Evolutionary conservation across 345 rosid species (phyloP).

Genomic region (Carallia brachiata): DNA sequence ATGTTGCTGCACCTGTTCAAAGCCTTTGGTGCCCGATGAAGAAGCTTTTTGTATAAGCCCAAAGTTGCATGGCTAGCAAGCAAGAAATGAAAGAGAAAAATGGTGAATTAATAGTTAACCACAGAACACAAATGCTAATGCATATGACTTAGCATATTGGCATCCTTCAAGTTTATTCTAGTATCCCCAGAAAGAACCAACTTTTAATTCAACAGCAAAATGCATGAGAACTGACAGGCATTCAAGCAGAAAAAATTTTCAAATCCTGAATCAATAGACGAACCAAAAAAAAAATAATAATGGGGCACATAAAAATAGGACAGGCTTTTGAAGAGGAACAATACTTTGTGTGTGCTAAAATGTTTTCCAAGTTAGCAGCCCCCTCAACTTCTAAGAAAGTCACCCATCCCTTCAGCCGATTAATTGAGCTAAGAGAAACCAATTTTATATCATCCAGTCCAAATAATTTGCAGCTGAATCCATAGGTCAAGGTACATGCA

Average conservation of each 20-base stretch:
- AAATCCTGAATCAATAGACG: neutral
- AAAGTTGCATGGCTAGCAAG: constrained; percentile 86
- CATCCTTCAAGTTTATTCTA: too few relatives aligned
- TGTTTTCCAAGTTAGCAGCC: neutral
- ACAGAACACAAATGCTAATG: neutral
- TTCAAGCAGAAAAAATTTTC: neutral
- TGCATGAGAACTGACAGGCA: neutral
- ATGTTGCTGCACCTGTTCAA: constrained; percentile 51
- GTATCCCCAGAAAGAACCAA: too few relatives aligned
- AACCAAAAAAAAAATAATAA: too few relatives aligned
- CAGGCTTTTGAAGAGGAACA: neutral
- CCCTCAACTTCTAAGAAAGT: neutral
- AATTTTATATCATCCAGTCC: neutral
- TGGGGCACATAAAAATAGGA: too few relatives aligned
- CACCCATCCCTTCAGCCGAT: neutral
- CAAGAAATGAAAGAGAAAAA: constrained; percentile 9
- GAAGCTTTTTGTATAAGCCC: constrained; percentile 85
- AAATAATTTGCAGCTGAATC: neutral
- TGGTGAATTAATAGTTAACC: constrained; percentile 4
- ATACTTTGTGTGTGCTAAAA: neutral
- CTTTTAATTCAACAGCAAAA: neutral
- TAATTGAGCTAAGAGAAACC: neutral
- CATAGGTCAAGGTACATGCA: neutral
- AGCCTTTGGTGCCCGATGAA: constrained; percentile 77
- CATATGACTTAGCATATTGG: too few relatives aligned